Evolutionary conservation across 1,284 basidiomycete species (phyloP).

Genomic region (Termitomyces sp.): DNA sequence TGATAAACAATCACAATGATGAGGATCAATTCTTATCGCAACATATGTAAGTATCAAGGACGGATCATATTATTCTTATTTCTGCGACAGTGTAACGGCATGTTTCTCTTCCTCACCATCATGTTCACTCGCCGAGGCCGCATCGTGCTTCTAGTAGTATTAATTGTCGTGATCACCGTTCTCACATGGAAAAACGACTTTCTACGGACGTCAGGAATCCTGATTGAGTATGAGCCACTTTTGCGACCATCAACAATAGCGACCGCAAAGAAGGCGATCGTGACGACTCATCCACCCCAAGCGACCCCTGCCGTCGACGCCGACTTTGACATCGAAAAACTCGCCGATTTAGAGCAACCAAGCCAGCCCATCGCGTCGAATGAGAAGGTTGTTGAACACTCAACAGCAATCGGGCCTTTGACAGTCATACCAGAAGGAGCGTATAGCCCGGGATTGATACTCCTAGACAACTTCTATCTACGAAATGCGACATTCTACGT

Average conservation of each 20-base stretch:
- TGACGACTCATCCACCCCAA: background rate
- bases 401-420: background rate
- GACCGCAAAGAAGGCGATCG: background rate
- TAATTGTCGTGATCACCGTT: background rate
- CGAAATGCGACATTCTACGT: constrained; percentile 23
- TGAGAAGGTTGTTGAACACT: background rate
- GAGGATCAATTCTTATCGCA: background rate
- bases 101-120: background rate
- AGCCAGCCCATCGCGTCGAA: background rate
- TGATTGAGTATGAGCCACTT: constrained; percentile 1
- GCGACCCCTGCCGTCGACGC: background rate
- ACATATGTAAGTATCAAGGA: background rate
- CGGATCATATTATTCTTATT: no score
- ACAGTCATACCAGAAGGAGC: constrained; percentile 18
- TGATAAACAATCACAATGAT: background rate
- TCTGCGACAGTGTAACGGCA: background rate
- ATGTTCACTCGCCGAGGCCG: constrained; percentile 12
- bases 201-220: background rate
- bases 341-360: background rate
- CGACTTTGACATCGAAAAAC: background rate
- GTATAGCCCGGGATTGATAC: constrained; percentile 21
- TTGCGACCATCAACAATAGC: background rate
- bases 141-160: background rate
- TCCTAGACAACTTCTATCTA: constrained; percentile 24
- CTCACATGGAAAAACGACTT: constrained; percentile 9